Percentiles rank a stretch among this genome's conserved stretches.
phyloP scores from a whole-genome alignment of 371 early-diverging fungal genomes.

The Mortierella sp. region DNA sequence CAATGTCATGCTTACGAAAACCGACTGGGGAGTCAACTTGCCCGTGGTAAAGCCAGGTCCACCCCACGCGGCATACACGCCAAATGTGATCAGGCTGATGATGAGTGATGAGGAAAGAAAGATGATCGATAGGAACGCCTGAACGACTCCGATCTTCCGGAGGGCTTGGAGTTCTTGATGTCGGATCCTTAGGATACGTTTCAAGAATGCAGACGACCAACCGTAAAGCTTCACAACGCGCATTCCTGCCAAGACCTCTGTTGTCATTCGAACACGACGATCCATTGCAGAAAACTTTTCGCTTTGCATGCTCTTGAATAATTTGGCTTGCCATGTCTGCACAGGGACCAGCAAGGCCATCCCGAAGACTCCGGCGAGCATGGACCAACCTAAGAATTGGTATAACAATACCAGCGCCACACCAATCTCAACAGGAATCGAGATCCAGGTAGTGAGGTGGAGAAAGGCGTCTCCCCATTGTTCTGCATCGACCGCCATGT shows the following conservation, averaged over 20 bases:
- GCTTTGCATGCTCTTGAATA: constrained; percentile 6
- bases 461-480: constrained; percentile 16
- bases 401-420: constrained; percentile 54
- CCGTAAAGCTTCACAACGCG: constrained; percentile 24
- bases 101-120: constrained; percentile 42
- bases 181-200: constrained; percentile 27
- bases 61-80: constrained; percentile 37
- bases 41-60: constrained; percentile 38
- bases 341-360: constrained; percentile 46
- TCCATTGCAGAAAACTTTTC: constrained; percentile 26
- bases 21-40: constrained; percentile 38
- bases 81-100: constrained; percentile 46
- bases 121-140: constrained; percentile 39
- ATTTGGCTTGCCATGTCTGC: constrained; percentile 59
- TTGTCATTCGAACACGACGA: constrained; percentile 26
- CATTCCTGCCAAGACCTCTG: constrained; percentile 21
- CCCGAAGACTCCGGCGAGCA: constrained; percentile 58
- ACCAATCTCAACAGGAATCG: constrained; percentile 26
- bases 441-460: constrained; percentile 9
- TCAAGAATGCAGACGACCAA: constrained; percentile 36
- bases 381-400: constrained; percentile 60
- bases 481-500: constrained; percentile 64
- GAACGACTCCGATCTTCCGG: constrained; percentile 21
- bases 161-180: constrained; percentile 27
- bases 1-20: constrained; percentile 44